phyloP scores from a whole-genome alignment of 2,329 filamentous ascomycete species.

The Calonectria pteridis region DNA sequence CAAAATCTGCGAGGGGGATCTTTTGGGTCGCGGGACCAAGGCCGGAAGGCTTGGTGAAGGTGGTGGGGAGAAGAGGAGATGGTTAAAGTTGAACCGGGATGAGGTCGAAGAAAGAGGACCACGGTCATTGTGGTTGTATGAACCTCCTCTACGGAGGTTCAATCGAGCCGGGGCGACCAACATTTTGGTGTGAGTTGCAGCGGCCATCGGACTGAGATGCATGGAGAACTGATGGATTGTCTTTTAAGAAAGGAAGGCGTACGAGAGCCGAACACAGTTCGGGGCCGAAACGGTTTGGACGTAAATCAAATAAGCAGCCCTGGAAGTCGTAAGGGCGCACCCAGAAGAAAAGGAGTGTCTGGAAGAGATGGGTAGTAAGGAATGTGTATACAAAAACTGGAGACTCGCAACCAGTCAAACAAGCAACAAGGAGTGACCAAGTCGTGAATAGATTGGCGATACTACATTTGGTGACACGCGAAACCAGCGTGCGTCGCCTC shows the following conservation, averaged over 20 bases:
- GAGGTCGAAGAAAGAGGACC: slow-evolving; percentile 70
- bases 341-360: slow-evolving; percentile 30
- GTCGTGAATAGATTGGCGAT: slow-evolving; percentile 17
- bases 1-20: slow-evolving; percentile 64
- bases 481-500: slow-evolving; percentile 17
- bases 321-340: slow-evolving; percentile 8
- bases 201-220: slow-evolving; percentile 55
- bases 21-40: slow-evolving; percentile 74
- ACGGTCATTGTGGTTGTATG: slow-evolving; percentile 67
- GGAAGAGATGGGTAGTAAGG: slow-evolving; percentile 15
- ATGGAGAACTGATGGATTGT: slow-evolving; percentile 30
- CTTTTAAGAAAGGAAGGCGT: slow-evolving; percentile 33
- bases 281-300: slow-evolving; percentile 1
- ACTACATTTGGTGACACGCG: slow-evolving; percentile 22
- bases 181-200: slow-evolving; percentile 61
- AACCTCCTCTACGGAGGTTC: slow-evolving; percentile 70
- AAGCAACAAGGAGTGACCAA: slow-evolving; percentile 19
- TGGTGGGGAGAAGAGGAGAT: slow-evolving; percentile 75
- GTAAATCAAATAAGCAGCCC: slow-evolving; percentile 26
- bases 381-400: slow-evolving; percentile 24
- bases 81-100: slow-evolving; percentile 74
- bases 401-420: slow-evolving; percentile 28
- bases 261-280: slow-evolving; percentile 37
- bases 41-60: slow-evolving; percentile 80
- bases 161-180: slow-evolving; percentile 67